Evolutionary conservation across 1,284 basidiomycete genomes (phyloP).

Genomic region (Ustilago trichophora): DNA sequence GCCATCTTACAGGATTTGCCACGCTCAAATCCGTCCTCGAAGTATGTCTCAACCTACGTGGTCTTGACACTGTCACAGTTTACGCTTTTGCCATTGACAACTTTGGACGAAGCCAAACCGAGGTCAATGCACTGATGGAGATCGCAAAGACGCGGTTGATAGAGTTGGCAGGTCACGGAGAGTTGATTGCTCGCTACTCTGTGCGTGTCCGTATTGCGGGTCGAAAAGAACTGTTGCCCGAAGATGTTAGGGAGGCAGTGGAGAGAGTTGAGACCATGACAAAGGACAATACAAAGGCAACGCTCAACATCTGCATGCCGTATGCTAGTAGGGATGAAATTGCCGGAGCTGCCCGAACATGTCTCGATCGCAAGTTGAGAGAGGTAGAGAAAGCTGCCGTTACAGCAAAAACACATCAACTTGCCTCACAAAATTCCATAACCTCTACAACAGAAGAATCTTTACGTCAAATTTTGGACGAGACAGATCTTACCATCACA

Average conservation of each 20-base stretch:
- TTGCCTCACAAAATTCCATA: neutral
- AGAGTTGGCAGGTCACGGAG: conserved; percentile 81
- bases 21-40: conserved; percentile 74
- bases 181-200: conserved; percentile 71
- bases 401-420: conserved; percentile 1
- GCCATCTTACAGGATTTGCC: conserved; percentile 86
- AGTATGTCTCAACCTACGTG: conserved; percentile 57
- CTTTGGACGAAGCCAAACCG: conserved; percentile 85
- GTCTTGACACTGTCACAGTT: conserved; percentile 76
- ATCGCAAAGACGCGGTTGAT: conserved; percentile 82
- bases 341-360: conserved; percentile 25
- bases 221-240: conserved; percentile 78
- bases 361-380: conserved; percentile 30
- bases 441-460: neutral
- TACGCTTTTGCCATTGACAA: conserved; percentile 99
- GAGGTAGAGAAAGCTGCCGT: conserved; percentile 31
- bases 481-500: conserved; percentile 9
- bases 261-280: conserved; percentile 82
- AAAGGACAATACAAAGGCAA: conserved; percentile 79
- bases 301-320: conserved; percentile 93
- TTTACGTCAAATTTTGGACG: conserved; percentile 5
- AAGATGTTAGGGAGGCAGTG: conserved; percentile 77
- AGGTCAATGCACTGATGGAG: conserved; percentile 87
- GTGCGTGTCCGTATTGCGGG: conserved; percentile 88
- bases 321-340: conserved; percentile 95